Evolutionary conservation across 2,329 filamentous ascomycete species (phyloP).

Genomic region (Nigrograna mackinnonii): DNA sequence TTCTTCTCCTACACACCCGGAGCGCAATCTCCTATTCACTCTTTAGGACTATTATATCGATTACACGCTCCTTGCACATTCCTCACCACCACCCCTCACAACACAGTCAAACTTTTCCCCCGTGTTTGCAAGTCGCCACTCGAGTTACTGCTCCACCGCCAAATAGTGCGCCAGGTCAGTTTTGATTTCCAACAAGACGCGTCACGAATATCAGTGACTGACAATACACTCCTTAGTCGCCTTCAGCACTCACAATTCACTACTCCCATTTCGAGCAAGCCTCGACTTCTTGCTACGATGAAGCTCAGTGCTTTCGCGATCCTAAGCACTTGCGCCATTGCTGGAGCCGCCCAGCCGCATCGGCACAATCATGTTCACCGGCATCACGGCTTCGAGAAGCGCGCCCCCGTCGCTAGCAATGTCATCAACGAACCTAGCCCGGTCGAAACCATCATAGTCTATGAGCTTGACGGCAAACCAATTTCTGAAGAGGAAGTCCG

Average conservation of each 20-base stretch:
- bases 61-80: constrained; percentile 17
- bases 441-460: constrained; percentile 68
- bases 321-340: constrained; percentile 34
- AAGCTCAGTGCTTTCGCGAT: too few relatives aligned
- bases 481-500: constrained; percentile 69
- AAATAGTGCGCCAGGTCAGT: too few relatives aligned
- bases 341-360: constrained; percentile 60
- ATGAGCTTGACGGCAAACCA: constrained; percentile 68
- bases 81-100: constrained; percentile 17
- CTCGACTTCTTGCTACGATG: too few relatives aligned
- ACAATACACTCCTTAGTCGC: too few relatives aligned
- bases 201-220: too few relatives aligned
- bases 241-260: too few relatives aligned
- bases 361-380: constrained; percentile 52
- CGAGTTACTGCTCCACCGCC: too few relatives aligned
- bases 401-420: constrained; percentile 50
- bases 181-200: too few relatives aligned
- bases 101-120: too few relatives aligned
- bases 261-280: too few relatives aligned
- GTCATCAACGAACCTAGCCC: constrained; percentile 56
- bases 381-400: constrained; percentile 43
- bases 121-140: too few relatives aligned
- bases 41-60: constrained; percentile 29
- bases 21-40: constrained; percentile 35
- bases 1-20: constrained; percentile 25